Evolutionary conservation across 805 yeast species (phyloP), one percentile per base, ranked within the genome.

Genomic region (Brettanomyces sp.): DNA sequence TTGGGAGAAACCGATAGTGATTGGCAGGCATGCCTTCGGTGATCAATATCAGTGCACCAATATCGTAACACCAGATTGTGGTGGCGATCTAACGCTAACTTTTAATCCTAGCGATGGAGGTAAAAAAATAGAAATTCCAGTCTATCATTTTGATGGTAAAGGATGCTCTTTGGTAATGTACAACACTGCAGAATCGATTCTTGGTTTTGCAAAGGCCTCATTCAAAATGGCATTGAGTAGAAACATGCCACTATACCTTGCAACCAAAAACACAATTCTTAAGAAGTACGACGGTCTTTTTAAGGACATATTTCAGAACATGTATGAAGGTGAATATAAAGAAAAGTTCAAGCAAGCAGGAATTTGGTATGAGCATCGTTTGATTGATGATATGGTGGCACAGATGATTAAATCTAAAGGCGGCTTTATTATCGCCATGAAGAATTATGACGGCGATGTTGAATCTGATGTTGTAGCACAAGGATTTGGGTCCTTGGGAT

Each of bases 311-410:
- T 91, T 91, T 74, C 90, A 88, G 71, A 76, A 69, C 39, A 69
- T 91, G 56, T 91, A 83, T 66, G 95, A 77, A 45, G 54, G 67
- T 41, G 77, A 77, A 55, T 90, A 85, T 73, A 79, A 81, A 65
- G 51, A 66, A 25, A 68, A 79, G 59, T 90, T 90, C 67, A 95
- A 88, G 64, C 72, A 71, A 47, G 66, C 68, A 39, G 93, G 89
- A n/a, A 85, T 90, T 65, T 89, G 95, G 95, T 90, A 85, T 67
- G 97, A 91, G 70, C 98, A 91, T 71, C 80, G 98, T 58, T 74
- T 91, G 56, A 91, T 91, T 56, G 98, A 91, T 68, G 98, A 91
- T 65, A 91, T 91, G 98, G 98, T 91, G 43, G 98, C 98, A 22
- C 97, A 91, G 73, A 90, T 91, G 97, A 72, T 91, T 65, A 91